phyloP scores from a whole-genome alignment of 768 basidiomycete genomes.

The Auriculariales sp. region DNA sequence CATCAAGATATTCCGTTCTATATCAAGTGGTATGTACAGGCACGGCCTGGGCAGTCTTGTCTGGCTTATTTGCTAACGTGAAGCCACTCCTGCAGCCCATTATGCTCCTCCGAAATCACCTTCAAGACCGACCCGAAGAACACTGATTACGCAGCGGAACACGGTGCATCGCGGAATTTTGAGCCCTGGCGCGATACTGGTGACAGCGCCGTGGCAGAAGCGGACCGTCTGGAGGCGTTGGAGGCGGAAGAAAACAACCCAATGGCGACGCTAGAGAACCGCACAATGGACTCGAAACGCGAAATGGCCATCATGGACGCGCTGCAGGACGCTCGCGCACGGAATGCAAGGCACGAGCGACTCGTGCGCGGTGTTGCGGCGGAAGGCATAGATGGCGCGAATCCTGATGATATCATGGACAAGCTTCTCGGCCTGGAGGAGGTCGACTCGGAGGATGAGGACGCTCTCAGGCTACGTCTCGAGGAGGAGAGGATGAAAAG shows the following conservation, averaged over 20 bases:
- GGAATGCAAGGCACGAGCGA: conserved; percentile 80
- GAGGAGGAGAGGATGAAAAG: conserved; percentile 89
- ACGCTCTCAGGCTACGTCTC: conserved; percentile 48
- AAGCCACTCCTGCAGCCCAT: conserved; percentile 46
- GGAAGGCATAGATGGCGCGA: too few species aligned
- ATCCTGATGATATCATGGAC: conserved; percentile 52
- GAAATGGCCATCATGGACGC: conserved; percentile 99
- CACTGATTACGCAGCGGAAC: conserved; percentile 85
- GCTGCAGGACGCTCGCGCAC: conserved; percentile 78
- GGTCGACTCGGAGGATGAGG: conserved; percentile 57
- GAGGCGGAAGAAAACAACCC: conserved; percentile 94
- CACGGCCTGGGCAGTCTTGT: too few species aligned
- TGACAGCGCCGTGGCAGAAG: conserved; percentile 46
- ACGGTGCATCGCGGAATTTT: conserved; percentile 92
- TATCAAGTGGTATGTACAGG: conserved; percentile 86
- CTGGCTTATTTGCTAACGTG: too few species aligned
- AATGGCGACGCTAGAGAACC: conserved; percentile 92
- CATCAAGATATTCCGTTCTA: conserved; percentile 95
- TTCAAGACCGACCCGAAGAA: conserved; percentile 99
- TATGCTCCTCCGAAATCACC: conserved; percentile 96
- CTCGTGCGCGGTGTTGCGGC: conserved; percentile 31
- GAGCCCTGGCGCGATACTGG: conserved; percentile 89
- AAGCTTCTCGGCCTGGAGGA: conserved; percentile 42
- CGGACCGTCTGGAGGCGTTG: conserved; percentile 69
- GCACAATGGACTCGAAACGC: conserved; percentile 80